These are phyloP conservation scores for Penicillium malachiteum DNA, from an alignment of 495 filamentous ascomycete genomes.

Conservation along the genomic window DNA sequence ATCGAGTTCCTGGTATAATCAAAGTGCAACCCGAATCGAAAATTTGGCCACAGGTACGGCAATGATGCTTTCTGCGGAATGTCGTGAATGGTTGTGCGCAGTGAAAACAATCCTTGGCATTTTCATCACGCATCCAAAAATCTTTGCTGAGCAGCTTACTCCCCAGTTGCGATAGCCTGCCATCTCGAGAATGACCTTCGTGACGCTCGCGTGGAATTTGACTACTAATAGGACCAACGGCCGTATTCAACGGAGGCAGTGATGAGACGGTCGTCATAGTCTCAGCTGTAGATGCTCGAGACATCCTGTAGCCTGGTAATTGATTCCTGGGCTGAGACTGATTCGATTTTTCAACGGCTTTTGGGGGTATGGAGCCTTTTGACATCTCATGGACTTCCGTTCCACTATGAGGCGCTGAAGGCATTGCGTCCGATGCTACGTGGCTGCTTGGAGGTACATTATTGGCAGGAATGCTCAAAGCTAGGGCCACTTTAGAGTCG, in stretches of 20 bases:
- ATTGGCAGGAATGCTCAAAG: constrained; percentile 33
- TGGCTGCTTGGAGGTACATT: constrained; percentile 24
- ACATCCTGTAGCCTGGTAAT: constrained; percentile 35
- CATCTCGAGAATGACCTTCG: constrained; percentile 21
- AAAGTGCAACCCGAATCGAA: constrained; percentile 97
- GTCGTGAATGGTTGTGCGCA: constrained; percentile 89
- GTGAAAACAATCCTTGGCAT: constrained; percentile 94
- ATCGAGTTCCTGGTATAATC: constrained; percentile 77
- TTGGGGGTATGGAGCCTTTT: constrained; percentile 18
- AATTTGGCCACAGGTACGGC: constrained; percentile 88
- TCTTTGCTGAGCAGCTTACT: constrained; percentile 87
- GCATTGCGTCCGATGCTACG: constrained; percentile 45
- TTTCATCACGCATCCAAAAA: constrained; percentile 99
- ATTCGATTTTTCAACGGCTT: constrained; percentile 22
- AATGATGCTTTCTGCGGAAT: constrained; percentile 95
- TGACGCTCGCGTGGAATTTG: constrained; percentile 22
- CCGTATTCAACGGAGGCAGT: constrained; percentile 35
- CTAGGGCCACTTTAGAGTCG: constrained; percentile 32
- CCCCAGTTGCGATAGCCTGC: constrained; percentile 54
- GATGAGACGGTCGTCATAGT: constrained; percentile 29
- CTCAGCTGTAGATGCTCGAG: constrained; percentile 37
- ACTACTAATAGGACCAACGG: constrained; percentile 17
- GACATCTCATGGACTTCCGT: constrained; percentile 25
- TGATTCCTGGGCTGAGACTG: constrained; percentile 24
- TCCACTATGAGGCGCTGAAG: constrained; percentile 32